Percentiles rank a stretch among this genome's conserved stretches.
Conservation (phyloP, 2,329 filamentous ascomycete genomes). For the Piedraia hortae region DNA sequence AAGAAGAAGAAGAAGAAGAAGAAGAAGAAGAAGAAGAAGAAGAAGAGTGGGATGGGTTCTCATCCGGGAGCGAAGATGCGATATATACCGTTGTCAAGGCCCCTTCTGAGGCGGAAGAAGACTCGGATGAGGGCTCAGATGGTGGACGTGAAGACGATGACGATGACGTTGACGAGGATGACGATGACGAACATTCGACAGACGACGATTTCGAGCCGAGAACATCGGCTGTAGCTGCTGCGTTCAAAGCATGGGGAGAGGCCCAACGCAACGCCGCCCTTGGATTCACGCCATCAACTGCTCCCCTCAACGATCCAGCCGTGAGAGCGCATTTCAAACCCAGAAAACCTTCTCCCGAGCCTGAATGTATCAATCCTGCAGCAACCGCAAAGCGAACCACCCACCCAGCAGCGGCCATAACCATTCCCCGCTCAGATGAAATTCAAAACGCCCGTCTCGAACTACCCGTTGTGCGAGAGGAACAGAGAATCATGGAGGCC, state of each 20-base stretch:
- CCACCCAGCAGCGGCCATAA: constrained; percentile 45
- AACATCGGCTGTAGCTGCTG: no score
- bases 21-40: not conserved
- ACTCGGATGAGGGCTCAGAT: not conserved
- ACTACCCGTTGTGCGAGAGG: constrained; percentile 75
- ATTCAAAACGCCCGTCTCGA: constrained; percentile 55
- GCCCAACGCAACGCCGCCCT: constrained; percentile 63
- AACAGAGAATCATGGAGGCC: constrained; percentile 94
- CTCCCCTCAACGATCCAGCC: constrained; percentile 10
- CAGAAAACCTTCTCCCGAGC: constrained; percentile 40
- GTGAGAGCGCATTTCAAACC: constrained; percentile 35
- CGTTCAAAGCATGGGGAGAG: constrained; percentile 85
- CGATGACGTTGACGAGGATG: constrained; percentile 11
- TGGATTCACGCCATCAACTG: constrained; percentile 30
- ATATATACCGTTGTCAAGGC: no score
- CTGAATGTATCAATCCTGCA: constrained; percentile 28
- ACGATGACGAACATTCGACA: constrained; percentile 4
- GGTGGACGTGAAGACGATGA: constrained; percentile 7
- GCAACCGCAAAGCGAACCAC: constrained; percentile 23
- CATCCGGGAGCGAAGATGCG: constrained; percentile 1
- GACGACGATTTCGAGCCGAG: constrained; percentile 15
- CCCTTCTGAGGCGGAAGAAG: not conserved
- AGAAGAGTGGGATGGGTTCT: constrained; percentile 2
- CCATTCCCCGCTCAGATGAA: constrained; percentile 38
- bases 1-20: constrained; percentile 6